Evolutionary conservation across 768 basidiomycete species (phyloP), one percentile per base, ranked within the genome.

Genomic region (Kwoniella shandongensis): DNA sequence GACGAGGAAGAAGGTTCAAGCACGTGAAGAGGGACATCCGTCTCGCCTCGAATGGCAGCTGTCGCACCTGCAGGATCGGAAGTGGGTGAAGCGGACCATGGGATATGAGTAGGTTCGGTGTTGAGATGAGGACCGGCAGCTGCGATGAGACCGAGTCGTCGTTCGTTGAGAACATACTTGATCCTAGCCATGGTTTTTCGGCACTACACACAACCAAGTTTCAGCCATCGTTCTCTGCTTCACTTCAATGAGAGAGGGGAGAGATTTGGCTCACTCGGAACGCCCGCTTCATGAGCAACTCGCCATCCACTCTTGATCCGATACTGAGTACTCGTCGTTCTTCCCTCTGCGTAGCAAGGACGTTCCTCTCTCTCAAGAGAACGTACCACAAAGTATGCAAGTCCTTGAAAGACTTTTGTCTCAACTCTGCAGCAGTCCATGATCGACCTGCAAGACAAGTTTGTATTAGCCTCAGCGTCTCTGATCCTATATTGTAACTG

Each of bases 101-200:
- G 52, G 4, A 60, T 40, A 30, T 46, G 44, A 4, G 46, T 23
- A 4, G 57, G 51, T 7, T 53, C 51, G n/a, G 42, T 12, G 11
- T 44, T 39, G 47, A 62, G 30, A 49, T 44, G 30, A 35, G 71
- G 69, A 54, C 53, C 59, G 27, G 72, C 69, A 8, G 89, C 89
- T 11, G 86, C 84, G 60, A 88, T 84, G 60, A 91, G 88, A 8
- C 89, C 90, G 22, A 90, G 74, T 42, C 92, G 82, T 32, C 96
- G 86, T 73, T 98, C 93, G 70, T 91, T 91, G 46, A 97, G 80
- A 20, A 97, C 85, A 57, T 83, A 85, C 76, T 98, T 98, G 76
- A 98, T 91, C 18, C 90, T 85, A n/a, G 89, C 91, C 91, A 96
- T 94, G 18, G 89, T 87, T 80, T 92, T 94, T 20, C 88, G 87